Evolutionary conservation across 345 rosid species (phyloP).

Genomic region (Schrenkiella parvula): DNA sequence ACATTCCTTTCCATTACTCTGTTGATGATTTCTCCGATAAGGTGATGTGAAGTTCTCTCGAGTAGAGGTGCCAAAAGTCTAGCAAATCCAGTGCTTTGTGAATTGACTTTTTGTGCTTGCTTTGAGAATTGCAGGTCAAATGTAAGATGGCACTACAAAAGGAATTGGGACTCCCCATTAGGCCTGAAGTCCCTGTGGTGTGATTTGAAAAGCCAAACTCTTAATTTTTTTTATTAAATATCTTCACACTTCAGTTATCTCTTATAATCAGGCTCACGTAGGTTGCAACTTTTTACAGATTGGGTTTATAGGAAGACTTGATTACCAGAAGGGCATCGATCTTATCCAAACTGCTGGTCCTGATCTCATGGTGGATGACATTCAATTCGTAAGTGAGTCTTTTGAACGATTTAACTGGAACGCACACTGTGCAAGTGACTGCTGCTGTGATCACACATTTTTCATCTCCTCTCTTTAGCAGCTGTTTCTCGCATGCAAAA

Average conservation of each 20-base stretch:
- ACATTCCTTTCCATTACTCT: conserved; percentile 60
- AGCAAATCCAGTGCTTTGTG: background rate
- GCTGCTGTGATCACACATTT: background rate
- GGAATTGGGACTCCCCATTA: conserved; percentile 81
- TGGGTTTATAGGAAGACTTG: conserved; percentile 95
- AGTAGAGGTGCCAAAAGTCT: background rate
- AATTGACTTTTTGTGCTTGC: conserved; percentile 17
- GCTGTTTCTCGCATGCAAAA: background rate
- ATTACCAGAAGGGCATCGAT: conserved; percentile 95
- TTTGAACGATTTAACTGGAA: background rate
- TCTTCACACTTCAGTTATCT: background rate
- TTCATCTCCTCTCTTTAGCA: background rate
- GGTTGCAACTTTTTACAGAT: conserved; percentile 39
- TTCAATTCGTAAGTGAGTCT: conserved; percentile 84
- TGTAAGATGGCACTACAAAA: conserved; percentile 89
- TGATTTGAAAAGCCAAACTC: conserved; percentile 9
- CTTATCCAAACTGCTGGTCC: conserved; percentile 61
- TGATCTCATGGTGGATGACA: conserved; percentile 78
- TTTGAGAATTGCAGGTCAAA: conserved; percentile 47
- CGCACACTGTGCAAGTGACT: background rate
- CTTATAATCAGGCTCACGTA: background rate
- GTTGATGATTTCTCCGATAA: conserved; percentile 70
- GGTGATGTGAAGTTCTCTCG: conserved; percentile 36
- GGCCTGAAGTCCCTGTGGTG: conserved; percentile 88
- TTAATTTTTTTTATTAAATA: background rate